Percentiles rank a stretch among this genome's conserved stretches.
Evolutionary conservation across 2,329 filamentous ascomycete genomes (phyloP).

Genomic region (Paraphoma sp.): DNA sequence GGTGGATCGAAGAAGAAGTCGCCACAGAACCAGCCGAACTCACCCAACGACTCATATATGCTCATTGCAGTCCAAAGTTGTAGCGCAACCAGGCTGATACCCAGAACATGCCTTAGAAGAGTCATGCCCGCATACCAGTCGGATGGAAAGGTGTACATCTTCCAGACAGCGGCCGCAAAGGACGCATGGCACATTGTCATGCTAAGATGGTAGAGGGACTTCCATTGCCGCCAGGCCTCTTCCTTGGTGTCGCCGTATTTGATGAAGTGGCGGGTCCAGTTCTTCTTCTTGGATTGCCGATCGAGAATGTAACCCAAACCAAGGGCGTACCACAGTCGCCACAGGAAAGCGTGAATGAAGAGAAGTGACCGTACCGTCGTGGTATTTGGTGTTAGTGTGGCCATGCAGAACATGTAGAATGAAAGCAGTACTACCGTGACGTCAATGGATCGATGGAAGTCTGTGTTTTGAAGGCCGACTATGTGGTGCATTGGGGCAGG

Average conservation of each 20-base stretch:
- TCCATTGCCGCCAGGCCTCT: conserved; percentile 98
- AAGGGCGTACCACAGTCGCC: conserved; percentile 91
- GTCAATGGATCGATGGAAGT: conserved; percentile 87
- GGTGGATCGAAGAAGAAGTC: conserved; percentile 97
- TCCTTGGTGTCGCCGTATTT: conserved; percentile 91
- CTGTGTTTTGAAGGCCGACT: conserved; percentile 81
- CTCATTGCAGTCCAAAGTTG: conserved; percentile 93
- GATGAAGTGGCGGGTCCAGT: conserved; percentile 96
- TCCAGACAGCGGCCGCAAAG: conserved; percentile 91
- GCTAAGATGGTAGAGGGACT: conserved; percentile 91
- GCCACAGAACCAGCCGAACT: conserved; percentile 99
- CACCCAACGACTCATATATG: conserved; percentile 93
- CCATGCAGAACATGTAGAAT: conserved; percentile 75
- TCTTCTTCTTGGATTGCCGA: conserved; percentile 85
- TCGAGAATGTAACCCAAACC: conserved; percentile 87
- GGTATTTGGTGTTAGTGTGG: conserved; percentile 79
- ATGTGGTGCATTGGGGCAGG: conserved; percentile 81
- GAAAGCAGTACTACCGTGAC: conserved; percentile 78
- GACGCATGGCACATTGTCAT: conserved; percentile 89
- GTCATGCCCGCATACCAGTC: conserved; percentile 90
- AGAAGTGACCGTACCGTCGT: conserved; percentile 78
- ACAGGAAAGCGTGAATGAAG: conserved; percentile 77
- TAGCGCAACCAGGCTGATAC: conserved; percentile 78
- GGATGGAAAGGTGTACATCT: conserved; percentile 87
- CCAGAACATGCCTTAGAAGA: conserved; percentile 85